Conservation (phyloP, 2,329 filamentous ascomycete species). For the Fusarium multiceps region DNA sequence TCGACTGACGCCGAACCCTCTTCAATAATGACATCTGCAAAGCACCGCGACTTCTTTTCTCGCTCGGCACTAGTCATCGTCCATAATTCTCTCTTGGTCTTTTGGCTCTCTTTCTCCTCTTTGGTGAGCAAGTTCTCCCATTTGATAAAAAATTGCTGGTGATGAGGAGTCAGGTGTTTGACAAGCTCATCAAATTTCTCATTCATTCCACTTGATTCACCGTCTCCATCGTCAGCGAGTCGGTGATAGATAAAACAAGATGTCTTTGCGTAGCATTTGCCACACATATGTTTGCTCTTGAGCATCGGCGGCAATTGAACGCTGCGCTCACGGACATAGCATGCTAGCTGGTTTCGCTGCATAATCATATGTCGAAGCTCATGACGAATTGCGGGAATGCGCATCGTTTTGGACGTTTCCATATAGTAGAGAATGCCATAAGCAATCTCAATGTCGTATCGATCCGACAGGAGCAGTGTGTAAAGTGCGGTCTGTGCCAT, state of each 20-base stretch:
- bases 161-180: conserved; percentile 76
- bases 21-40: conserved; percentile 86
- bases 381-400: conserved; percentile 85
- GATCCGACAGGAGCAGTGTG: conserved; percentile 89
- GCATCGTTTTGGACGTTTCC: conserved; percentile 86
- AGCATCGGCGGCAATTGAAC: conserved; percentile 87
- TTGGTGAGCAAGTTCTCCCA: conserved; percentile 95
- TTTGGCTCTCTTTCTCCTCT: conserved; percentile 91
- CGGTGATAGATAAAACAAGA: conserved; percentile 95
- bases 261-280: conserved; percentile 88
- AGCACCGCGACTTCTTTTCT: conserved; percentile 89
- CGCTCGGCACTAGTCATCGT: conserved; percentile 92
- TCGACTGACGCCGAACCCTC: conserved; percentile 79
- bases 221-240: conserved; percentile 84
- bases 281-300: conserved; percentile 82
- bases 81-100: conserved; percentile 90
- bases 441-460: conserved; percentile 91
- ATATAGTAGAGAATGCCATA: conserved; percentile 96
- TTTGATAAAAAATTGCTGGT: conserved; percentile 89
- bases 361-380: conserved; percentile 97
- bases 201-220: conserved; percentile 82
- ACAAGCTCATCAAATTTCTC: conserved; percentile 86
- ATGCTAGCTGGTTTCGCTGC: conserved; percentile 89
- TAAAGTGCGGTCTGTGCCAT: conserved; percentile 95
- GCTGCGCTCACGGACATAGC: conserved; percentile 83